Evolutionary conservation across 805 yeast species (phyloP), one percentile per base, ranked within the genome.

Genomic region (Monosporozyma unispora): DNA sequence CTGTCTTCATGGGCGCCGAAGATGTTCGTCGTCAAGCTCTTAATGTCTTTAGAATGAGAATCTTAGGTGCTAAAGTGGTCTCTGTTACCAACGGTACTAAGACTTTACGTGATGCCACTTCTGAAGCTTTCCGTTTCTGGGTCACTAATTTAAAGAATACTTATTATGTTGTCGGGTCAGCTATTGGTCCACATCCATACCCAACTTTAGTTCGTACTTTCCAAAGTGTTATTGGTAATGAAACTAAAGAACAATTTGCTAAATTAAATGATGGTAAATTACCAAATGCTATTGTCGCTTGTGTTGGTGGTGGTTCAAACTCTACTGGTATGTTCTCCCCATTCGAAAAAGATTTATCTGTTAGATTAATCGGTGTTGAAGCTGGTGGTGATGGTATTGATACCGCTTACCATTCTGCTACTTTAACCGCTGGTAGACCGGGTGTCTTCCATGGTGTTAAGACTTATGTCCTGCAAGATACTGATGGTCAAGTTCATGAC

Each of bases 241-340:
- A 93, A 73, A 87, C 96, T 44, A 89, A 87, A 70, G 83, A 86
- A 67, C 96, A 93, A 71, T 90, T 90, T 72, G 80, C 78, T 56
- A 80, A 78, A 56, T 71, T 84, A 58, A 88, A 87, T 67, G 72
- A 79, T 53, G 96, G 96, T 39, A 82, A 80, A 60, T 75, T 93
- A 55, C 99, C 99, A 45, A 87, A 93, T 62, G 88, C 90, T 18
- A 81, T 93, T 40, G 96, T 93, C 54, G 99, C 99, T 1, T 93
- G 99, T 76, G 99, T 93, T 46, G 99, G 99, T 62, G 99, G 99
- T 63, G 99, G 99, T 49, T 88, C 96, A 18, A 93, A 93, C 76
- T 84, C 96, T 47, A 81, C 95, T 29, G 99, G 99, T 67, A 81
- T 91, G 79, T 93, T 93, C 70, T 82, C 88, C 21, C 97, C 98